phyloP scores from a whole-genome alignment of 2,329 filamentous ascomycete genomes.

The Colletotrichum truncatum region DNA sequence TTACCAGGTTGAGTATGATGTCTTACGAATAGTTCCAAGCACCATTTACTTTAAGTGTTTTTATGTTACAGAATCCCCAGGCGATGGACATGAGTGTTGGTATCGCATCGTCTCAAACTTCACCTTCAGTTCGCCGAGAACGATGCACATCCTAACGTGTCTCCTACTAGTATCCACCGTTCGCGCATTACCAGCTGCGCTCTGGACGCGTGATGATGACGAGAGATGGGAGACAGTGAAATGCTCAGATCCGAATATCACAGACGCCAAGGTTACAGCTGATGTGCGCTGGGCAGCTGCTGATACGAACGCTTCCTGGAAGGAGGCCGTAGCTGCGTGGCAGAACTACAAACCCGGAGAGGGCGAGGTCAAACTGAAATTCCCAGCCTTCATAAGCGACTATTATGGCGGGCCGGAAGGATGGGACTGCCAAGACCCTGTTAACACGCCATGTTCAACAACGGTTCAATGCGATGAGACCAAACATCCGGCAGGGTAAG shows the following conservation, averaged over 20 bases:
- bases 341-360: background rate
- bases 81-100: no score
- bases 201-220: background rate
- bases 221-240: background rate
- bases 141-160: no score
- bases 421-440: conserved; percentile 13
- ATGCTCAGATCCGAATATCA: conserved; percentile 8
- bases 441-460: conserved; percentile 9
- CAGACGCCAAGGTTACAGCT: conserved; percentile 9
- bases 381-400: conserved; percentile 9
- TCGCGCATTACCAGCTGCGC: background rate
- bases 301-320: conserved; percentile 3
- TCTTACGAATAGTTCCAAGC: no score
- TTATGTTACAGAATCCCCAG: no score
- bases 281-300: background rate
- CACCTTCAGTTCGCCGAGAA: no score
- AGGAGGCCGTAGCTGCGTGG: background rate
- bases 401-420: conserved; percentile 18
- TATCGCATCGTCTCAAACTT: no score
- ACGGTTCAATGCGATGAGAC: background rate
- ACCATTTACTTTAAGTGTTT: no score
- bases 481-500: conserved; percentile 9
- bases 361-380: background rate
- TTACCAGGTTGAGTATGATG: no score
- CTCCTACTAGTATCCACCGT: background rate